A percentile compares a stretch with the other conserved stretches of the same genome.
phyloP scores from a whole-genome alignment of 2,329 filamentous ascomycete species.

The Helotiales sp. region DNA sequence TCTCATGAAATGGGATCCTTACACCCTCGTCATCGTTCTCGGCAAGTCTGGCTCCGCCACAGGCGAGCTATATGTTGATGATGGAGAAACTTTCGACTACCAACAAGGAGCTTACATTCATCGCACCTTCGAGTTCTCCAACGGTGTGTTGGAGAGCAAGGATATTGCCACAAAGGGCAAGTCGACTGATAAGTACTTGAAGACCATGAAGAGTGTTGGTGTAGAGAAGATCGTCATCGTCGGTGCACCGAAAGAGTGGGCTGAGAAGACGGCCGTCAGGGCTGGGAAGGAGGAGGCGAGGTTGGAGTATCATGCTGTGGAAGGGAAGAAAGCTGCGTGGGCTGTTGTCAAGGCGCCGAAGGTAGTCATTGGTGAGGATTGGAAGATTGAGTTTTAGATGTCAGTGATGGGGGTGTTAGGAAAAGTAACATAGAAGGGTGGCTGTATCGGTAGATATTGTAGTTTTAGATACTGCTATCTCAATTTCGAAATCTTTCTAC shows the following conservation, averaged over 20 bases:
- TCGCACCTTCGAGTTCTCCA: slow-evolving; percentile 70
- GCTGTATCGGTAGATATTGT: neutral
- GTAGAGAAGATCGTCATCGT: slow-evolving; percentile 86
- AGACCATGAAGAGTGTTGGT: slow-evolving; percentile 73
- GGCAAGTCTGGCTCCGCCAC: slow-evolving; percentile 69
- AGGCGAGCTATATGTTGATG: slow-evolving; percentile 86
- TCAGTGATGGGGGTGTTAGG: slow-evolving; percentile 23
- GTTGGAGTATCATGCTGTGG: slow-evolving; percentile 57
- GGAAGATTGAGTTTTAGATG: slow-evolving; percentile 45
- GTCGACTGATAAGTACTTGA: slow-evolving; percentile 72
- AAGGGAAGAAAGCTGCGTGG: slow-evolving; percentile 57
- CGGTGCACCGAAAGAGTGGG: slow-evolving; percentile 74
- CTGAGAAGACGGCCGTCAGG: slow-evolving; percentile 58
- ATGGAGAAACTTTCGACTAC: slow-evolving; percentile 90
- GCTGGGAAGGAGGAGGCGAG: slow-evolving; percentile 57
- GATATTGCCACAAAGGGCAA: slow-evolving; percentile 60
- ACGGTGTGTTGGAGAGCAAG: slow-evolving; percentile 63
- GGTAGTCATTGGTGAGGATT: slow-evolving; percentile 61
- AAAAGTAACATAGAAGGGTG: slow-evolving; percentile 32
- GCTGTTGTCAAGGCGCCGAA: slow-evolving; percentile 64
- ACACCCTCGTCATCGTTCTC: slow-evolving; percentile 82
- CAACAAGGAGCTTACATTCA: slow-evolving; percentile 85
- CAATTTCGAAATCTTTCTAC: neutral
- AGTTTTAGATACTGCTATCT: neutral
- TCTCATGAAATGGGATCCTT: slow-evolving; percentile 92